Base-by-base conservation (phyloP, 352 stramenopile genomes). In the Phytophthora macrochlamydospora region DNA sequence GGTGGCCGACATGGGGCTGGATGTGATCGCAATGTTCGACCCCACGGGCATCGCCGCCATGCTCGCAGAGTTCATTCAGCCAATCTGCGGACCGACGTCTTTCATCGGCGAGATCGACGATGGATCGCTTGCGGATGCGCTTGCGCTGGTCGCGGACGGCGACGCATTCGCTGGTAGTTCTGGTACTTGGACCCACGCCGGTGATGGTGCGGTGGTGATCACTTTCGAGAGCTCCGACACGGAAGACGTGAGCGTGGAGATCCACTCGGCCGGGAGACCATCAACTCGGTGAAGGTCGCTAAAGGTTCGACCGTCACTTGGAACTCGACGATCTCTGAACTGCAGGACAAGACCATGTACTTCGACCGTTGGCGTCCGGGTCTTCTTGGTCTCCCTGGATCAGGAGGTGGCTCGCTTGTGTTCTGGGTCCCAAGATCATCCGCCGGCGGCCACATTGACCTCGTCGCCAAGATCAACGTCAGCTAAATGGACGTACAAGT, bases 261-360 rank as follows among this genome's bases (percentile, higher is more conserved):
- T 85, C 31, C 54, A 80, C 45, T 84, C 78, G 1, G 76, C 53
- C 5, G 78, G 76, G 32, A 64, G 11, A 73, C 60, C 9, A 69
- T 84, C 35, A 54, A 62, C n/a, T 59, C 74, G 3, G 73, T 87
- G 1, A 32, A 68, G 4, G 74, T 87, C 7, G 69, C 75, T 35
- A 67, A 62, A 7, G 76, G 76, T 6, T 28, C 56, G 55, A 83
- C 64, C 0, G 67, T 70, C 37, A 59, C 60, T 3, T 87, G 78
- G 78, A 79, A 61, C 42, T 73, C 69, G 37, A 75, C 54, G 0
- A 63, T 87, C 29, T 43, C 66, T 1, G 62, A 45, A 3, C 57
- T 87, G 51, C 63, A 85, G 46, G 75, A 83, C 52, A 83, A 79
- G 51, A 86, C 71, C 2, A 56, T 86, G 59, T 88, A 88, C 66